phyloP scores from a whole-genome alignment of 1,284 basidiomycete species.

The Leccinum holopus region DNA sequence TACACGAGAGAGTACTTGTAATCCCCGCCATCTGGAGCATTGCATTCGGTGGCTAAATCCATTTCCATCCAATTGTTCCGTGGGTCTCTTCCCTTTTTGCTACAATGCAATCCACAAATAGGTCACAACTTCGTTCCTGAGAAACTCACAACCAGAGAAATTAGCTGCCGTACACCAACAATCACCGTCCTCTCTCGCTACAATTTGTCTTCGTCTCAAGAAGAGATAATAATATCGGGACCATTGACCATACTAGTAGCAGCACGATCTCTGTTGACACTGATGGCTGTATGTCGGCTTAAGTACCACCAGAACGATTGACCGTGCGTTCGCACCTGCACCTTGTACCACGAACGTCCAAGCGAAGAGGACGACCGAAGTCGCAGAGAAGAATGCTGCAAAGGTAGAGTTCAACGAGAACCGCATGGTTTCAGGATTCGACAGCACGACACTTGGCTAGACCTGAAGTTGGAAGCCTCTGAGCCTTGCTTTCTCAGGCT shows the following conservation, averaged over 20 bases:
- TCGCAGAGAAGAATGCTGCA: not conserved
- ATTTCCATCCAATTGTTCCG: not conserved
- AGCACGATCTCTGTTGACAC: not conserved
- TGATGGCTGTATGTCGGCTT: constrained; percentile 12
- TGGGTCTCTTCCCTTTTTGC: not conserved
- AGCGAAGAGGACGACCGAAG: not conserved
- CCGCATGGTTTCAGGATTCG: constrained; percentile 7
- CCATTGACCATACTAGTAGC: not conserved
- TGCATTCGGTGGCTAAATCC: too few relatives aligned
- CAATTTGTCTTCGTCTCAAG: not conserved
- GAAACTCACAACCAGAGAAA: not conserved
- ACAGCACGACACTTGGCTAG: not conserved
- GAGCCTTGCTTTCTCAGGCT: not conserved
- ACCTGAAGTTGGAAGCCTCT: not conserved
- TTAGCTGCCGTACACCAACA: not conserved
- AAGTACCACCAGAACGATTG: not conserved
- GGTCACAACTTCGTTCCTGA: not conserved
- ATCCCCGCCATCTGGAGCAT: too few relatives aligned
- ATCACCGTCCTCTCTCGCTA: not conserved
- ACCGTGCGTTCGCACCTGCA: constrained; percentile 4
- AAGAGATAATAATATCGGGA: not conserved
- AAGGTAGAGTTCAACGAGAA: not conserved
- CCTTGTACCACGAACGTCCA: constrained; percentile 14
- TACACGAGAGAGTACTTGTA: too few relatives aligned
- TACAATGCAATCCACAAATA: not conserved